A percentile compares a stretch with the other conserved stretches of the same genome.
Conservation (phyloP, 305 asterid species). For the Solanum hybrid region DNA sequence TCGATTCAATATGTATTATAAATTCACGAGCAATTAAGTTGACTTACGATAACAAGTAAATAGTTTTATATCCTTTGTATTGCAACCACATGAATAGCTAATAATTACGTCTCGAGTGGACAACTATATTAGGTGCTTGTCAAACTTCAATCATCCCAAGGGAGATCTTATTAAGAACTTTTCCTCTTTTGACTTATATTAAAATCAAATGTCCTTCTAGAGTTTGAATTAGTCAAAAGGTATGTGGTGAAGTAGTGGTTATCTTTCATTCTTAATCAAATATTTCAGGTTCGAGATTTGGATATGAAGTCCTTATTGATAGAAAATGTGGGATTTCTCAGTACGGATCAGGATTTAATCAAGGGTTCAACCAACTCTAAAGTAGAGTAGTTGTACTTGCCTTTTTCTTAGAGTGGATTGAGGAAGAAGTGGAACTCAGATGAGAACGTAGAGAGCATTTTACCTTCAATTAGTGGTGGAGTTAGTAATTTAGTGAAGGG, state of each 20-base stretch:
- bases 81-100: neutral
- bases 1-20: neutral
- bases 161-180: neutral
- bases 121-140: neutral
- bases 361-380: neutral
- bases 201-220: neutral
- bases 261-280: neutral
- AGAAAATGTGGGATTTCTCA: neutral
- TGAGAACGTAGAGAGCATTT: neutral
- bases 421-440: too few relatives aligned
- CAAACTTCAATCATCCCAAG: neutral
- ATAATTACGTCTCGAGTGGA: neutral
- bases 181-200: neutral
- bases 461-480: neutral
- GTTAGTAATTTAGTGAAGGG: neutral
- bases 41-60: neutral
- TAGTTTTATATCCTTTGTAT: neutral
- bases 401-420: too few relatives aligned
- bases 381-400: too few relatives aligned
- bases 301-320: neutral
- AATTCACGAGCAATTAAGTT: neutral
- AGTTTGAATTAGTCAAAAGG: neutral
- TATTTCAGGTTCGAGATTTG: fast-evolving
- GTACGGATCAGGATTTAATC: neutral
- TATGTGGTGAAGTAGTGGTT: neutral